Base-by-base conservation (phyloP, 768 basidiomycete species). In the Sporobolomyces phaffii region DNA sequence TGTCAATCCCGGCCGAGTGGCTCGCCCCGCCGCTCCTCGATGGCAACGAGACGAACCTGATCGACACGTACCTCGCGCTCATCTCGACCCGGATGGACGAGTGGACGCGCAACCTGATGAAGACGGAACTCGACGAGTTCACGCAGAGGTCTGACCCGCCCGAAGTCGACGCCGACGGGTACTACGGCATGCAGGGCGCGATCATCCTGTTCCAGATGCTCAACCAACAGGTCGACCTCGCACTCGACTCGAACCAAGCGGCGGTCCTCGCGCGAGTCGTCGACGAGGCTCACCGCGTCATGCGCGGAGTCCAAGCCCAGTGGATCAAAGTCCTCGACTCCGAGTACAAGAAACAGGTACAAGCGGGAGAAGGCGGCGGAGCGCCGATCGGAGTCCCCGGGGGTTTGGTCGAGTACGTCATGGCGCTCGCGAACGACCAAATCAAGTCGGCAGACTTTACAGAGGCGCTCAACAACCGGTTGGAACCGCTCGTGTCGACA, bases 141-240 rank as follows among this genome's bases (percentile, higher is more conserved):
- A 84, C 83, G 15, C 84, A 85, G 54, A 84, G 96, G 24, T 83
- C 85, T 38, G 85, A 88, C 72, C 89, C 90, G 29, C 94, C 92
- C 4, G 94, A 98, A 78, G 78, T 88, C 50, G 90, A 92, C 75
- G 84, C 84, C 60, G 91, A 97, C 65, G 91, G 90, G 18, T 81
- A 88, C 68, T 97, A 97, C 76, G 89, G 89, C 24, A 88, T 87
- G 66, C 89, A 96, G 76, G 89, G 93, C 47, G 87, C 93, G 22
- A 85, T 94, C 57, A 96, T 98, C 74, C 81, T 99, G 67, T 98
- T 97, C 83, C 90, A 96, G 79, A 92, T 98, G 88, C 87, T 97
- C 73, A 98, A 93, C 78, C 91, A 94, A 78, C 73, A 70, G 52
- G 83, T 91, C 64, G 94, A 98, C 75, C 83, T 91, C 20, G 93